A percentile compares a stretch with the other conserved stretches of the same genome.
Evolutionary conservation across 371 early-diverging fungal genomes (phyloP).

Genomic region (Lichtheimia ornata): DNA sequence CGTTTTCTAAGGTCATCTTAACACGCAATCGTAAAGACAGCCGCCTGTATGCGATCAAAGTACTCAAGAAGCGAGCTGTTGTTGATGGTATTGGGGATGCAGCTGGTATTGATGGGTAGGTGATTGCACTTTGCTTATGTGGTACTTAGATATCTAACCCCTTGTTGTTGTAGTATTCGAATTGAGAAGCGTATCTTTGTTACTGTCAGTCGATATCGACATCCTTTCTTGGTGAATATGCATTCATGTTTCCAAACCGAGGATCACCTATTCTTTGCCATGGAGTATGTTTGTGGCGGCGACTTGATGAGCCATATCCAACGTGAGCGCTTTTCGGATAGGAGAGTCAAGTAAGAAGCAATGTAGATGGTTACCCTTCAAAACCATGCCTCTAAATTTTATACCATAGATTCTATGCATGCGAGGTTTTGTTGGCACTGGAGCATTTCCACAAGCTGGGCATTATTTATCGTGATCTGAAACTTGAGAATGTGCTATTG

Average conservation of each 20-base stretch:
- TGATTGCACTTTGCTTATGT: not conserved
- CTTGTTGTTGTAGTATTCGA: constrained; percentile 53
- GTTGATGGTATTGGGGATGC: constrained; percentile 91
- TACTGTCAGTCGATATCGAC: constrained; percentile 82
- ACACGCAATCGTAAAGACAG: constrained; percentile 83
- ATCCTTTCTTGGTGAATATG: constrained; percentile 96
- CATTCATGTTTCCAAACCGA: constrained; percentile 96
- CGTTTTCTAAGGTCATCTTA: constrained; percentile 84
- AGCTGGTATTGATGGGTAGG: constrained; percentile 86
- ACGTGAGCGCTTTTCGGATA: constrained; percentile 81
- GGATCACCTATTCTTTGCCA: constrained; percentile 93
- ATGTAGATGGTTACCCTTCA: too few relatives aligned
- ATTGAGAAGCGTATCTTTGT: constrained; percentile 94
- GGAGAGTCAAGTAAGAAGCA: constrained; percentile 69
- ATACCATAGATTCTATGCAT: constrained; percentile 82
- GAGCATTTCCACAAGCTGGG: constrained; percentile 94
- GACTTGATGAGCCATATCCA: constrained; percentile 98
- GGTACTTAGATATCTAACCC: not conserved
- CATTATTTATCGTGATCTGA: constrained; percentile 98
- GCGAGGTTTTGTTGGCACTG: constrained; percentile 94
- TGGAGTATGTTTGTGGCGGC: constrained; percentile 99
- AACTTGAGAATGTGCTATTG: constrained; percentile 97
- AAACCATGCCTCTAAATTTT: not conserved
- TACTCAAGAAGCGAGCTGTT: constrained; percentile 95
- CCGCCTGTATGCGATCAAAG: constrained; percentile 94